Conservation (phyloP, 2,329 filamentous ascomycete genomes). For the Trichoderma endophyticum region DNA sequence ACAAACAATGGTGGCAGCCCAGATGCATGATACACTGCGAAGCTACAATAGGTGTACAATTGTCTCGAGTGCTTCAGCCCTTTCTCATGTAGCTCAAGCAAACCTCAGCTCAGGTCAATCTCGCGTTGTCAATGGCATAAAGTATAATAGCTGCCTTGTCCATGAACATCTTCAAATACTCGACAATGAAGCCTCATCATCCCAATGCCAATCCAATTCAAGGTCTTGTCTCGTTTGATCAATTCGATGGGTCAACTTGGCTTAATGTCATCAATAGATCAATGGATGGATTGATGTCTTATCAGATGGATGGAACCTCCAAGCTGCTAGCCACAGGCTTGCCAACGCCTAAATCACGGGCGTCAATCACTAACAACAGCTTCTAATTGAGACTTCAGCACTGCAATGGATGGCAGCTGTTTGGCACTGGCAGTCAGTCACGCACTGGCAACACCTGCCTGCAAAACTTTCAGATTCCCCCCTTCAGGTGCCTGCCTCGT, state of each 20-base stretch:
- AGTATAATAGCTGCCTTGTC: not conserved
- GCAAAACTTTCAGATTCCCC: not conserved
- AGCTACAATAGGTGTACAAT: no score
- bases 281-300: no score
- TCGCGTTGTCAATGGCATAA: not conserved
- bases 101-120: not conserved
- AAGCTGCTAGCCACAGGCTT: not conserved
- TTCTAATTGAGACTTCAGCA: not conserved
- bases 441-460: not conserved
- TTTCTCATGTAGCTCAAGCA: not conserved
- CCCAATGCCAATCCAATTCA: not conserved
- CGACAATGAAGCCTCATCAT: not conserved
- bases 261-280: not conserved
- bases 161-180: not conserved
- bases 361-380: not conserved
- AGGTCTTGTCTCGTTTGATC: not conserved
- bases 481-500: not conserved
- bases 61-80: not conserved
- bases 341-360: not conserved
- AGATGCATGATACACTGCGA: no score
- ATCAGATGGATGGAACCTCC: not conserved
- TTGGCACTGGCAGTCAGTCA: conserved; percentile 13
- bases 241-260: not conserved
- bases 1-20: no score
- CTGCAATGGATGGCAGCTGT: conserved; percentile 1